Evolutionary conservation across 345 rosid species (phyloP).

Genomic region (Eucalyptus brandiana): DNA sequence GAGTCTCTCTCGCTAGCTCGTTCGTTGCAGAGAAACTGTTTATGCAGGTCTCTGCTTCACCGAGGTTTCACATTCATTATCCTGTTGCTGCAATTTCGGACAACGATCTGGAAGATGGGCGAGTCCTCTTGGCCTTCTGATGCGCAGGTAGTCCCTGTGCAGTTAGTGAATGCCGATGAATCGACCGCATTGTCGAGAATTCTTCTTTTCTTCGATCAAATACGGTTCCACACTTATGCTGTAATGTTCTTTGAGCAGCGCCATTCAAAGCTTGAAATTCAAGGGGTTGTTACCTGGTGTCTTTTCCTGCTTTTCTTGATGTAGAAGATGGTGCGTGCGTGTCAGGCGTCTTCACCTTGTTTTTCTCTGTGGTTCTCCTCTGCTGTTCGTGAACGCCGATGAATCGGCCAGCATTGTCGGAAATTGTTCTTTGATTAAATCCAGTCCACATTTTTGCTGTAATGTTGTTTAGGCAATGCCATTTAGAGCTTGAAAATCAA

Average conservation of each 20-base stretch:
- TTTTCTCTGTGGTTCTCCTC: neutral
- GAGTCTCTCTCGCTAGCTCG: neutral
- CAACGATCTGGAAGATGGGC: neutral
- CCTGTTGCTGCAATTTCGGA: neutral
- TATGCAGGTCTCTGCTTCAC: neutral
- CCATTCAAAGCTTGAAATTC: neutral
- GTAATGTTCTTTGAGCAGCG: neutral
- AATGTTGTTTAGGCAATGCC: neutral
- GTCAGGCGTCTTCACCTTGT: neutral
- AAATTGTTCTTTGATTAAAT: neutral
- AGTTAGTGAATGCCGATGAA: neutral
- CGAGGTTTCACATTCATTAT: neutral
- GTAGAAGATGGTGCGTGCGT: neutral
- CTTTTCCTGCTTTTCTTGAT: neutral
- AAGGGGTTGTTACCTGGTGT: neutral
- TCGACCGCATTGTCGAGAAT: neutral
- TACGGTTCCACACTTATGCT: neutral
- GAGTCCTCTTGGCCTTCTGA: slow-evolving; percentile 4
- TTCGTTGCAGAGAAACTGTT: neutral
- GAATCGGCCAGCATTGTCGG: neutral
- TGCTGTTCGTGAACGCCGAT: neutral
- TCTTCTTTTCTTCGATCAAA: neutral
- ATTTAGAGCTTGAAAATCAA: neutral
- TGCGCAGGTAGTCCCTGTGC: neutral
- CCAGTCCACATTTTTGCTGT: neutral